phyloP scores from a whole-genome alignment of 768 basidiomycete species.

The Pleurotus cornucopiae region DNA sequence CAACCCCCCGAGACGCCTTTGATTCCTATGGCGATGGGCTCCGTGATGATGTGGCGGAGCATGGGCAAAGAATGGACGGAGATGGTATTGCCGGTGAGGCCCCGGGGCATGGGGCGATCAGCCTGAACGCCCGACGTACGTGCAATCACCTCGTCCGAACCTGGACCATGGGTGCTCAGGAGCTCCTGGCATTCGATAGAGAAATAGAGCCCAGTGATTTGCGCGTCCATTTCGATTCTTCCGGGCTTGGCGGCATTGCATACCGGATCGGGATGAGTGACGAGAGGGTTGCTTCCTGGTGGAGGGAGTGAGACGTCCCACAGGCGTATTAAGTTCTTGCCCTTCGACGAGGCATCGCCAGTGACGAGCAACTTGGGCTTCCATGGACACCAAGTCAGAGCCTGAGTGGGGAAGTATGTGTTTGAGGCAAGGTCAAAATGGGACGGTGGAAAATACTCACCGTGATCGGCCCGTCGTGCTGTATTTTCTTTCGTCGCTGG shows the following conservation, averaged over 20 bases:
- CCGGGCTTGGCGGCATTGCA: slow-evolving; percentile 40
- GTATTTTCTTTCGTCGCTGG: slow-evolving; percentile 62
- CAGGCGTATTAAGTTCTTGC: slow-evolving; percentile 47
- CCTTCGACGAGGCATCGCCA: slow-evolving; percentile 42
- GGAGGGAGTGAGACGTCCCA: slow-evolving; percentile 48
- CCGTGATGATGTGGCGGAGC: slow-evolving; percentile 48
- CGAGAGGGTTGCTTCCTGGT: slow-evolving; percentile 21
- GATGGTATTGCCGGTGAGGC: slow-evolving; percentile 28
- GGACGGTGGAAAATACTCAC: slow-evolving; percentile 39
- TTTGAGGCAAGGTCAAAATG: slow-evolving; percentile 35
- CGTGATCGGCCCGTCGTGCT: slow-evolving; percentile 58
- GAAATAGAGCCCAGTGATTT: slow-evolving; percentile 68
- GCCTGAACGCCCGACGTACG: slow-evolving; percentile 7
- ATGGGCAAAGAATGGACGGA: slow-evolving; percentile 58
- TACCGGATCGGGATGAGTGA: slow-evolving; percentile 12
- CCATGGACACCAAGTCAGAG: slow-evolving; percentile 91
- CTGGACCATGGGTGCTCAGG: slow-evolving; percentile 67
- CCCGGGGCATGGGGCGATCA: slow-evolving; percentile 10
- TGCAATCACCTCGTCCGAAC: slow-evolving; percentile 11
- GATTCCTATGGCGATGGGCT: slow-evolving; percentile 26
- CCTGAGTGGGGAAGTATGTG: slow-evolving; percentile 35
- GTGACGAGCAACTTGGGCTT: slow-evolving; percentile 74
- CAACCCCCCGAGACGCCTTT: slow-evolving; percentile 59
- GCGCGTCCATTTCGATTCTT: slow-evolving; percentile 46
- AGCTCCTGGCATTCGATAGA: slow-evolving; percentile 83